Percentiles rank a stretch among this genome's conserved stretches.
phyloP scores from a whole-genome alignment of 495 filamentous ascomycete species.

The Entonaema liquescens region DNA sequence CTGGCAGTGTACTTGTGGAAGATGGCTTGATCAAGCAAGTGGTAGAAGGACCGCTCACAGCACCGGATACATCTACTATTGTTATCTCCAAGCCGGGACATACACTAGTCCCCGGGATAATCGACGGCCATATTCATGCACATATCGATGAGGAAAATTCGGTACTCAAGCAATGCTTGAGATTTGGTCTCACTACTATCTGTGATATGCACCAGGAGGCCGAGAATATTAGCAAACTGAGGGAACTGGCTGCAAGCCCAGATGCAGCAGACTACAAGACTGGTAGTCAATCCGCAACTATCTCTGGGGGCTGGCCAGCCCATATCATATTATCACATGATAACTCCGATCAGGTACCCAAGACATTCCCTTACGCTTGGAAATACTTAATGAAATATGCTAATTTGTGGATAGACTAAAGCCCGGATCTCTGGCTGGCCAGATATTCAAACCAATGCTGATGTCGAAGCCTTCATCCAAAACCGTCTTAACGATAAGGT shows the following conservation, averaged over 20 bases:
- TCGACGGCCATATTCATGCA: conserved; percentile 32
- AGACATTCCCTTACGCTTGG: not conserved
- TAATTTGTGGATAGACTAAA: conserved; percentile 12
- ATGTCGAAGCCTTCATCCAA: conserved; percentile 19
- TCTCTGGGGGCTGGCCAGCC: conserved; percentile 28
- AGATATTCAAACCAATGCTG: conserved; percentile 10
- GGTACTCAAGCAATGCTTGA: conserved; percentile 11
- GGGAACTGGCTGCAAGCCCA: conserved; percentile 11
- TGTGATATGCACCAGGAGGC: conserved; percentile 38
- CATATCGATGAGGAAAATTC: conserved; percentile 12
- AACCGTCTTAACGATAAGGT: conserved; percentile 27
- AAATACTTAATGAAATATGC: not conserved
- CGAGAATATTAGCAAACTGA: conserved; percentile 7
- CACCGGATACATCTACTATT: not conserved
- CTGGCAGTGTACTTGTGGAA: conserved; percentile 29
- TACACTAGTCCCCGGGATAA: conserved; percentile 29
- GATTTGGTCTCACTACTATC: conserved; percentile 33
- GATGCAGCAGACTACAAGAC: conserved; percentile 36
- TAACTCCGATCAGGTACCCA: conserved; percentile 23
- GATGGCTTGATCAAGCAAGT: conserved; percentile 30
- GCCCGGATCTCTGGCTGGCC: conserved; percentile 10
- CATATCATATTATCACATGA: conserved; percentile 17
- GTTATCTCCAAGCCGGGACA: conserved; percentile 25
- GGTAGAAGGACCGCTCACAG: not conserved
- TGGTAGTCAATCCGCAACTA: conserved; percentile 15